Evolutionary conservation across 2,329 filamentous ascomycete species (phyloP), one percentile per base, ranked within the genome.

Genomic region (Colletotrichum sp.): DNA sequence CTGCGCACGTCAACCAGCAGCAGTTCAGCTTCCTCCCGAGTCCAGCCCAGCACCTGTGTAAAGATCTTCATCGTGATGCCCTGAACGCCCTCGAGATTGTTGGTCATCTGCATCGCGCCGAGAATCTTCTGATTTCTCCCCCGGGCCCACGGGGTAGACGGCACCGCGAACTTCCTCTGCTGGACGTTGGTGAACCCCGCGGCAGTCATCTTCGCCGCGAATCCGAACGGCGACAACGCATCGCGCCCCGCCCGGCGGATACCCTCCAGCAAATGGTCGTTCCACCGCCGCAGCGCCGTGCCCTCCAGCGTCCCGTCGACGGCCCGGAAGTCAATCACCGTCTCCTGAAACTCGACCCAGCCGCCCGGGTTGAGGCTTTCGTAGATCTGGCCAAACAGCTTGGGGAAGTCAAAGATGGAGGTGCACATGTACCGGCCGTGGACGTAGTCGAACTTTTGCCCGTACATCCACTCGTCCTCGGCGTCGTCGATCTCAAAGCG

Each of bases 301-400:
- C 80, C 82, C 67, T 84, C 81, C 79, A 81, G 80, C 10, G 82
- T 78, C 81, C 85, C 83, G 80, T 82, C 83, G 81, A 90, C 88
- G 74, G 92, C 94, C 77, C 92, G 94, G 76, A 95, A 90, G 74
- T 95, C 90, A 82, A 95, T 85, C 85, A 95, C 92, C 76, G 95
- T 85, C 79, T 85, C 84, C 83, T 93, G 93, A 78, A 86, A 87
- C 78, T 86, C 84, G 36, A 84, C 74, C 78, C 80, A 82, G 2
- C 83, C 83, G 1, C 83, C 83, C 0, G 83, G 83, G 66, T 83
- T 83, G 6, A 85, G 78, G 66, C 80, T 85, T 74, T 85, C 81
- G 74, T 85, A 88, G 14, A 86, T 79, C 64, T 82, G 80, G 7
- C 65, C 28, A 69, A 84, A 84, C 63, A 85, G 82, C 5, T 79